Percentiles rank a stretch among this genome's conserved stretches.
Evolutionary conservation across 2,329 filamentous ascomycete species (phyloP).

Genomic region (Exophiala aquamarina): DNA sequence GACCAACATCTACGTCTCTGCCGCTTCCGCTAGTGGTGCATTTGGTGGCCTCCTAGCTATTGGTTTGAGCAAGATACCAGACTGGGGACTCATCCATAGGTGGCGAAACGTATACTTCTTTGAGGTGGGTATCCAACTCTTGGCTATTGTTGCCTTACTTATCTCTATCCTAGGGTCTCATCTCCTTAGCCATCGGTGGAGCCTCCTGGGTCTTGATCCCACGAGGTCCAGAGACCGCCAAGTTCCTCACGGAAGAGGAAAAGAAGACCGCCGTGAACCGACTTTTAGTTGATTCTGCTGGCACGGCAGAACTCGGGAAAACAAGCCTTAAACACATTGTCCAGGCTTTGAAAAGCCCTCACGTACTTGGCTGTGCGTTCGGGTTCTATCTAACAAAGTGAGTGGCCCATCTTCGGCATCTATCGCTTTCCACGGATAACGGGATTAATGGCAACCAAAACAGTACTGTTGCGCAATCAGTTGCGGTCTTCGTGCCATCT

Average conservation of each 20-base stretch:
- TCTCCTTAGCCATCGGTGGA: background rate
- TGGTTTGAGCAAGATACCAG: slow-evolving; percentile 2
- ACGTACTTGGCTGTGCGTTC: background rate
- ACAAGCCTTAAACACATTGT: background rate
- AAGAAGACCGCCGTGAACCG: background rate
- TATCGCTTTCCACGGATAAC: too few species aligned
- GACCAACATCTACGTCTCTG: background rate
- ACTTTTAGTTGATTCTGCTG: background rate
- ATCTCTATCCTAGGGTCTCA: background rate
- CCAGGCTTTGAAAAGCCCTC: background rate
- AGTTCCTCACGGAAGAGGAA: slow-evolving; percentile 1
- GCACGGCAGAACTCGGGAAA: background rate
- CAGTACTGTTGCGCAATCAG: slow-evolving; percentile 38
- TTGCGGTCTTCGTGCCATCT: slow-evolving; percentile 74
- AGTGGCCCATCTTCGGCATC: background rate
- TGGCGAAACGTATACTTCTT: slow-evolving; percentile 6
- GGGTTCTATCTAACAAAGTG: too few species aligned
- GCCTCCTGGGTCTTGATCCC: background rate
- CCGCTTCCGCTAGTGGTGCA: slow-evolving; percentile 1
- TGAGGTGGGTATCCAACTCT: background rate
- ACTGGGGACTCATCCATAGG: slow-evolving; percentile 4
- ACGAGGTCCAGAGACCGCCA: background rate
- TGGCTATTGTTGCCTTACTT: background rate
- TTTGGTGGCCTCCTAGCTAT: slow-evolving; percentile 3
- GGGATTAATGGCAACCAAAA: too few species aligned